Conservation (phyloP, 352 stramenopile species). For the Pythium guiyangense region DNA sequence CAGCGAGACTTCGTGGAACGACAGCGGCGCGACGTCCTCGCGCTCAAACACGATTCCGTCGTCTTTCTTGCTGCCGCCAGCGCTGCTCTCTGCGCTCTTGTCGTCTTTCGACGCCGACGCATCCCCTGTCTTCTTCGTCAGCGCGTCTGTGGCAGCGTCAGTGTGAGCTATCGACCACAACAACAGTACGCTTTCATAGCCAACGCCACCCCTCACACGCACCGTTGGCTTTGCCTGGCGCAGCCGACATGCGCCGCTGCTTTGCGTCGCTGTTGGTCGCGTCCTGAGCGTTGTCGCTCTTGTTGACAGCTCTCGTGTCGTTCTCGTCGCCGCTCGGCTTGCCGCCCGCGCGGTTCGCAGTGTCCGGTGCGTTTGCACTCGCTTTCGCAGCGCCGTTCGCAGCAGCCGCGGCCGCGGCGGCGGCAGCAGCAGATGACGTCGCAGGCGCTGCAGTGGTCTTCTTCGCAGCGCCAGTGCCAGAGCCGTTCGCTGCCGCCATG, state of each 20-base stretch:
- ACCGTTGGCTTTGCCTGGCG: conserved; percentile 14
- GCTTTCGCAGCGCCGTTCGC: conserved; percentile 2
- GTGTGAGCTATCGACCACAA: no score
- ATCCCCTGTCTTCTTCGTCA: conserved; percentile 1
- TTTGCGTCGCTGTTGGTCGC: conserved; percentile 6
- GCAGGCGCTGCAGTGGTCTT: conserved; percentile 31
- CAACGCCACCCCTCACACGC: neutral
- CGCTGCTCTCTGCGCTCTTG: conserved; percentile 7
- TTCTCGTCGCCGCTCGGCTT: conserved; percentile 11
- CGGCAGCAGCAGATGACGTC: conserved; percentile 7
- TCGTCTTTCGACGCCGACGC: conserved; percentile 5
- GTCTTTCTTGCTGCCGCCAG: conserved; percentile 17
- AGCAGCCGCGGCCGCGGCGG: neutral
- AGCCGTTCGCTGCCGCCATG: conserved; percentile 15
- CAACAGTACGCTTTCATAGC: no score
- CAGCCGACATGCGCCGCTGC: conserved; percentile 8
- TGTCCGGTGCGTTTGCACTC: conserved; percentile 3
- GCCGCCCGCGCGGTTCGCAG: conserved; percentile 9
- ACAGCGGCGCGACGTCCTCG: conserved; percentile 59
- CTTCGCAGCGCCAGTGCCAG: conserved; percentile 28
- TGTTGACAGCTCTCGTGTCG: conserved; percentile 6
- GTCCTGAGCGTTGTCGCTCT: conserved; percentile 7
- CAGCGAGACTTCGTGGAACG: conserved; percentile 62
- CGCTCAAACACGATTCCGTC: conserved; percentile 68
- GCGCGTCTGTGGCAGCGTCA: neutral